Conservation (phyloP, 805 yeast species). For the Yarrowia deformans region DNA sequence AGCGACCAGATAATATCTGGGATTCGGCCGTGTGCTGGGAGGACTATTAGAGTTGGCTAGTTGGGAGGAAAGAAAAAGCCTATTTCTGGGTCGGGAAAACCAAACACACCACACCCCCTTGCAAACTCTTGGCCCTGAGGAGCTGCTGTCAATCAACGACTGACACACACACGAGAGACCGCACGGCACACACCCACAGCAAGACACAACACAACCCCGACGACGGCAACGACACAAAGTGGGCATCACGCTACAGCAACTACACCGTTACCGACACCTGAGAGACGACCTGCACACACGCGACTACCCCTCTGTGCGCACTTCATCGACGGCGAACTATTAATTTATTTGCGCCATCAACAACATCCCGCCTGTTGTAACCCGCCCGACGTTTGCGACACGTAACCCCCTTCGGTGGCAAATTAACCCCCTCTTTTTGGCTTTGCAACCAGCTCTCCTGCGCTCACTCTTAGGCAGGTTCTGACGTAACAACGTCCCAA, state of each 20-base stretch:
- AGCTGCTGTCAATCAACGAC: conserved; percentile 25
- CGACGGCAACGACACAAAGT: conserved; percentile 26
- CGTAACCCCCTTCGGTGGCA: conserved; percentile 39
- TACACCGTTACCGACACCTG: conserved; percentile 5
- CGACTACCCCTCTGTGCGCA: neutral
- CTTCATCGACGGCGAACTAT: conserved; percentile 18
- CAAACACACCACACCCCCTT: conserved; percentile 24
- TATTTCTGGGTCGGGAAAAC: conserved; percentile 1
- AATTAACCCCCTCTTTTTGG: conserved; percentile 36
- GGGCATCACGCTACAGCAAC: conserved; percentile 9
- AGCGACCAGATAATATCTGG: conserved; percentile 15
- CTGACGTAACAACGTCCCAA: conserved; percentile 34
- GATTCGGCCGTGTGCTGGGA: conserved; percentile 13
- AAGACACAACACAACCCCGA: conserved; percentile 12
- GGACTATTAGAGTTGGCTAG: neutral
- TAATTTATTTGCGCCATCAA: conserved; percentile 18
- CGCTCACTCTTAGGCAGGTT: conserved; percentile 19
- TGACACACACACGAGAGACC: conserved; percentile 21
- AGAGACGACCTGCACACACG: neutral
- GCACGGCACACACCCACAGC: conserved; percentile 8
- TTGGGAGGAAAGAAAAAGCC: conserved; percentile 33
- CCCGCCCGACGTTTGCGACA: conserved; percentile 3
- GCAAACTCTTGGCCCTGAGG: conserved; percentile 12
- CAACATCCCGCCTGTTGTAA: neutral
- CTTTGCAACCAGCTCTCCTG: conserved; percentile 16